Conservation (phyloP, 441 rosid genomes). For the Isatis lusitanica region DNA sequence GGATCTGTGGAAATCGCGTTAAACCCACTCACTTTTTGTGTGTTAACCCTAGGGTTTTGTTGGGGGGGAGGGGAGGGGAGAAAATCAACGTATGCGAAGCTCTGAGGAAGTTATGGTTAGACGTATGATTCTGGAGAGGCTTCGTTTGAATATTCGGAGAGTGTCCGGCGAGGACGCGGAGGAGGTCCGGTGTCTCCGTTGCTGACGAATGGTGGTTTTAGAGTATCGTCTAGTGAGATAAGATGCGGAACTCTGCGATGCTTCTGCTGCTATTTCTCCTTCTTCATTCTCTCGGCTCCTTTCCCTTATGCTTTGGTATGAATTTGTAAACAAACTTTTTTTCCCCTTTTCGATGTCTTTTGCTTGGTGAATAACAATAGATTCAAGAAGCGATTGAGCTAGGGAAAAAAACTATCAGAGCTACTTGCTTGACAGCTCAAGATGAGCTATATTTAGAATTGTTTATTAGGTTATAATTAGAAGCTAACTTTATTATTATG, state of each 20-base stretch:
- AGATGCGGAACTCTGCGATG: constrained; percentile 47
- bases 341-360: background rate
- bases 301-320: constrained; percentile 41
- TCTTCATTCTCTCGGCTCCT: constrained; percentile 43
- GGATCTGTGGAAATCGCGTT: constrained; percentile 52
- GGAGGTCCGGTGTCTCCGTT: constrained; percentile 28
- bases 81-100: constrained; percentile 34
- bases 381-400: background rate
- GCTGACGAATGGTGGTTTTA: constrained; percentile 48
- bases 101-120: constrained; percentile 36
- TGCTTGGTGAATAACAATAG: background rate
- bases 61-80: constrained; percentile 13
- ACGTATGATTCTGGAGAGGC: constrained; percentile 13
- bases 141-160: constrained; percentile 26
- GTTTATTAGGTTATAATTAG: constrained; percentile 23
- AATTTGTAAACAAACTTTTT: background rate
- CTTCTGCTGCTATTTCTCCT: constrained; percentile 45
- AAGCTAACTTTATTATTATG: constrained; percentile 25
- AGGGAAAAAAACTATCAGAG: background rate
- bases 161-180: constrained; percentile 28
- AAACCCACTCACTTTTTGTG: constrained; percentile 32
- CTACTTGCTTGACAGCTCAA: constrained; percentile 33
- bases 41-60: constrained; percentile 55
- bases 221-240: constrained; percentile 41
- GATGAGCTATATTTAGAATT: constrained; percentile 38